Evolutionary conservation across 2,329 filamentous ascomycete species (phyloP).

Genomic region (Alternaria sp.): DNA sequence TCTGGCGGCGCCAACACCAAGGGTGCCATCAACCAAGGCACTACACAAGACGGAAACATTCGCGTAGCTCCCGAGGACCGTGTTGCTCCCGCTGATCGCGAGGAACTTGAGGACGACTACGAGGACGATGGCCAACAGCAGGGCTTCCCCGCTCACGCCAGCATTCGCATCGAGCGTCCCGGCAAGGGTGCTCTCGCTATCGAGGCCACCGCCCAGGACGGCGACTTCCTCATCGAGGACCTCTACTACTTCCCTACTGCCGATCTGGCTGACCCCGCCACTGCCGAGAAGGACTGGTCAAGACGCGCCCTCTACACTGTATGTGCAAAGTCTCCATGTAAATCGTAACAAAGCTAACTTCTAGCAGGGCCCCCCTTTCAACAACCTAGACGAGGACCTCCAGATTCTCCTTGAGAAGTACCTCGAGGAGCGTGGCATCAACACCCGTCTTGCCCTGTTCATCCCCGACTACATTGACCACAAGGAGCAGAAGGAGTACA

Average conservation of each 20-base stretch:
- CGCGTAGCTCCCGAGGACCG: slow-evolving; percentile 63
- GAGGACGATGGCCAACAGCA: slow-evolving; percentile 59
- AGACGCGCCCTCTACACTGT: slow-evolving; percentile 77
- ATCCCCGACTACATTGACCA: slow-evolving; percentile 95
- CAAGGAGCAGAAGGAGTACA: slow-evolving; percentile 98
- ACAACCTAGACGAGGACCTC: slow-evolving; percentile 93
- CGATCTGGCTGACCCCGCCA: slow-evolving; percentile 76
- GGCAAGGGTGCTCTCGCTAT: slow-evolving; percentile 85
- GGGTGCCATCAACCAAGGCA: slow-evolving; percentile 61
- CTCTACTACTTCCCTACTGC: slow-evolving; percentile 85
- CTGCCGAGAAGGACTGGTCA: slow-evolving; percentile 77
- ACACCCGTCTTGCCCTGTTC: slow-evolving; percentile 84
- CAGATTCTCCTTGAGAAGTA: slow-evolving; percentile 92
- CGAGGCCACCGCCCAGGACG: slow-evolving; percentile 85
- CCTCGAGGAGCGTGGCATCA: slow-evolving; percentile 92
- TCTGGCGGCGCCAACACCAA: slow-evolving; percentile 64
- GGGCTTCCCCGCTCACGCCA: slow-evolving; percentile 80
- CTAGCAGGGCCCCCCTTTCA: slow-evolving; percentile 77
- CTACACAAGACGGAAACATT: slow-evolving; percentile 58
- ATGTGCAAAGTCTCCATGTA: neutral
- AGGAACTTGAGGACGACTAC: slow-evolving; percentile 63
- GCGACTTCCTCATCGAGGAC: slow-evolving; percentile 85
- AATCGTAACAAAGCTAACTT: neutral
- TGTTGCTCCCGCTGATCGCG: slow-evolving; percentile 63
- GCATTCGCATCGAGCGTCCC: slow-evolving; percentile 87